Base-by-base conservation (phyloP, 2,329 filamentous ascomycete genomes). In the Macrophomina phaseolina region DNA sequence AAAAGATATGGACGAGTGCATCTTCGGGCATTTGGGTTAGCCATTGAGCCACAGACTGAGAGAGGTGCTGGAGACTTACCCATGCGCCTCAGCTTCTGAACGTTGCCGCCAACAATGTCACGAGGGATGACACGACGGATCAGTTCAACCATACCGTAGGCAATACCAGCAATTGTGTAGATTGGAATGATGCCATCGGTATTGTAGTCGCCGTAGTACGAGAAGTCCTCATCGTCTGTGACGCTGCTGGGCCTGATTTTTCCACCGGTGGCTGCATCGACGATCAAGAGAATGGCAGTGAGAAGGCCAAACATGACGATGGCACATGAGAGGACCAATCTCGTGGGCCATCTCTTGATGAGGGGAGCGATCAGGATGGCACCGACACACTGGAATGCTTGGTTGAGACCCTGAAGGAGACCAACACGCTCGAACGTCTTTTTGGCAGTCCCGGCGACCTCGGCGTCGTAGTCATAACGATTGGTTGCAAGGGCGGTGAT, bases 171-270 rank as follows among this genome's bases (percentile, higher is more conserved):
- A 30, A 81, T 70, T 60, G 75, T 79, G 69, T 81, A 85, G 14
- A 85, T 80, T 7, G 82, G 82, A 45, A 85, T 83, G 72, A 85
- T 82, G 23, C 78, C 80, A 67, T 84, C 81, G 7, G 82, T 83
- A 46, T 81, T 79, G 73, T 82, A 84, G n/a, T 74, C 70, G 28
- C 58, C 58, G 67, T 84, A 84, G 71, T 83, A 83, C 30, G 76
- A 74, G 71, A 80, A 81, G 55, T 81, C 75, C 18, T 78, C 73
- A 49, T 69, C 12, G 28, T 52, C 69, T 3, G 38, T 45, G 23
- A 49, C 65, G 32, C 48, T 70, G 75, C 68, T 60, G 80, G 79
- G 28, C 72, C 73, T 34, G 69, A 84, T 81, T 6, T 68, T 80
- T 7, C 83, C 82, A 16, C 83, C 83, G 12, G 82, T 84, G 1